Percentiles rank a stretch among this genome's conserved stretches.
Conservation (phyloP, 2,329 filamentous ascomycete species). For the Colletotrichum camelliae region DNA sequence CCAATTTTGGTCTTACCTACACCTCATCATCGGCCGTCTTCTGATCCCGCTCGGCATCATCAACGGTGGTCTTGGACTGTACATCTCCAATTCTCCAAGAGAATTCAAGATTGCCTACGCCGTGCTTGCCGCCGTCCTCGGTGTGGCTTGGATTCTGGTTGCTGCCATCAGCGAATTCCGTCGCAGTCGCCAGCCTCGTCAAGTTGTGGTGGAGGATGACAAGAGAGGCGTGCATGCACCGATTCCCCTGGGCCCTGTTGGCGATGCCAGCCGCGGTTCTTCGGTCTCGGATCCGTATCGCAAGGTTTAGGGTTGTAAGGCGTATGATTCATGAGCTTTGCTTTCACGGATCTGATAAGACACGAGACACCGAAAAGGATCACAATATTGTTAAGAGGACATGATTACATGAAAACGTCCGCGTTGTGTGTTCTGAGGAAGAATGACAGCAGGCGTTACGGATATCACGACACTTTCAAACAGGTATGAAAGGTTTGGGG, state of each 20-base stretch:
- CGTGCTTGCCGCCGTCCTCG: constrained; percentile 42
- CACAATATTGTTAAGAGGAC: not conserved
- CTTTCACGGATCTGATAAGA: not conserved
- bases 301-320: not conserved
- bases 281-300: not conserved
- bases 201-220: constrained; percentile 12
- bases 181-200: constrained; percentile 21
- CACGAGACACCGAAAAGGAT: not conserved
- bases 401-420: not conserved
- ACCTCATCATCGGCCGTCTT: constrained; percentile 48
- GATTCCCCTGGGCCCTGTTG: not conserved
- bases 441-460: not conserved
- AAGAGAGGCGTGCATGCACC: constrained; percentile 2
- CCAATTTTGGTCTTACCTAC: constrained; percentile 45
- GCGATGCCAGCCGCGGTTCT: not conserved
- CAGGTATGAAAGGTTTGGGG: not conserved
- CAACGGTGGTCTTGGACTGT: constrained; percentile 49
- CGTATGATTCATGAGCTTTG: not conserved
- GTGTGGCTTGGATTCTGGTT: constrained; percentile 40
- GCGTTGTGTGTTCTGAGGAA: not conserved
- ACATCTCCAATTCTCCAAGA: constrained; percentile 35
- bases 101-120: constrained; percentile 39
- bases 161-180: constrained; percentile 36
- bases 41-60: constrained; percentile 46
- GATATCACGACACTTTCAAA: not conserved